Evolutionary conservation across 1,139 yeast species (phyloP).

Genomic region (Candida pseudoviswanathii): DNA sequence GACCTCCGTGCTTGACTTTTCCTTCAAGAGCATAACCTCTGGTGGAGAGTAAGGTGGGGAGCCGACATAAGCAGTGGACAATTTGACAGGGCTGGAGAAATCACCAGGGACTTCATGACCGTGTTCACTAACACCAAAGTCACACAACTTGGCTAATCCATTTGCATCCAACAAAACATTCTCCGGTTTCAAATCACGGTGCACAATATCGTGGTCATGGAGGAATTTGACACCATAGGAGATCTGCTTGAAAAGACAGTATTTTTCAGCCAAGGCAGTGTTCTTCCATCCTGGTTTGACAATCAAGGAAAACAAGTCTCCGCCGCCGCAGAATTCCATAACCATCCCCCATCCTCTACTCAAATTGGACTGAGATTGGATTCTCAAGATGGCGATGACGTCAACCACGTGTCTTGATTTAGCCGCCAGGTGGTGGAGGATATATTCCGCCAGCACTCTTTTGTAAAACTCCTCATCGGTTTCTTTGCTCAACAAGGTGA

Average conservation of each 20-base stretch:
- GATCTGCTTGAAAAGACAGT: conserved; percentile 64
- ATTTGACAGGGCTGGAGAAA: conserved; percentile 47
- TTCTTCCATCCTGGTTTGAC: conserved; percentile 52
- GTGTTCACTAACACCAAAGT: conserved; percentile 73
- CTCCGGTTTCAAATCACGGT: conserved; percentile 69
- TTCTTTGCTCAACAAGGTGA: conserved; percentile 61
- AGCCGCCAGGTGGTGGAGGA: conserved; percentile 56
- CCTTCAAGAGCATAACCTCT: conserved; percentile 61
- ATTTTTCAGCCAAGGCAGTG: conserved; percentile 48
- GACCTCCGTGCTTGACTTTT: conserved; percentile 34
- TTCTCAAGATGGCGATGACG: conserved; percentile 56
- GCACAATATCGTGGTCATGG: conserved; percentile 61
- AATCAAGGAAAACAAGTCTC: conserved; percentile 50
- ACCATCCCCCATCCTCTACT: conserved; percentile 79
- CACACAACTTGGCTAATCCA: conserved; percentile 71
- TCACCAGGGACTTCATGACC: conserved; percentile 62
- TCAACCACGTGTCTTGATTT: conserved; percentile 60
- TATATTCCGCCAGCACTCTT: conserved; percentile 63
- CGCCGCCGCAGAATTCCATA: conserved; percentile 64
- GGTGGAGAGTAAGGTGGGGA: conserved; percentile 84
- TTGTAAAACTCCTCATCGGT: conserved; percentile 65
- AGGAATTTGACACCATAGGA: conserved; percentile 53
- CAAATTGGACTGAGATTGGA: conserved; percentile 56
- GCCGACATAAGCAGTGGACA: conserved; percentile 59
- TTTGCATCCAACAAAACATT: conserved; percentile 55